Base-by-base conservation (phyloP, 2,329 filamentous ascomycete genomes). In the Herpotrichia juniperi region DNA sequence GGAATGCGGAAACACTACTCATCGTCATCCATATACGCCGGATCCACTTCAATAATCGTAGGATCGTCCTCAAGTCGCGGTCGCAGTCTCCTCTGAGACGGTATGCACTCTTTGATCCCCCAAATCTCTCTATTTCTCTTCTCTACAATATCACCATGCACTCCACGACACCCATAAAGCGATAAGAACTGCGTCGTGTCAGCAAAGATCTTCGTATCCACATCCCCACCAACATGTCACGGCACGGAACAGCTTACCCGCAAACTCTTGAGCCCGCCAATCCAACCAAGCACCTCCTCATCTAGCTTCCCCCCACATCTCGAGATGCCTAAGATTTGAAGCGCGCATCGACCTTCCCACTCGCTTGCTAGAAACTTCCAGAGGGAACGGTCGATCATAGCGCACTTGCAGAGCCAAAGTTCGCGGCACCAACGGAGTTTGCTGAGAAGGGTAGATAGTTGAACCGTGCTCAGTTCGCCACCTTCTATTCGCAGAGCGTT, bases 41-140 rank as follows among this genome's bases (percentile, higher is more conserved):
- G 67, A 54, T 73, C 71, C 2, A 72, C 69, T 31, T 74, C 71
- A 42, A 73, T 68, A 5, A 64, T 24, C 17, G 50, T 51, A 19
- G 37, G 32, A 1, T n/a, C 48, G 14, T 59, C 51, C 10, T 42
- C 51, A 11, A 58, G 32, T 6, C 30, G 25, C 0, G 42, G 28
- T 6, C 43, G 42, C 1, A 56, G 37, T 21, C 47, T 6, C 9
- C 8, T 7, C 10, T 12, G 48, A 3, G 69, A 67, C 17, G 62
- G 53, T 22, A 67, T 59, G 26, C 66, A 50, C 16, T 63, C 48
- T 19, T 56, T 52, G 11, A 72, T 66, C 10, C 52, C 54, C 66
- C 69, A 72, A n/a, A 51, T 39, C 1, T 63, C 50, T 12, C 43
- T 34, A 34, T 72, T 71, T 40, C 57, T 51, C 24, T 49, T 47